Evolutionary conservation across 1,284 basidiomycete genomes (phyloP).

Genomic region (Pseudozyma thailandica): DNA sequence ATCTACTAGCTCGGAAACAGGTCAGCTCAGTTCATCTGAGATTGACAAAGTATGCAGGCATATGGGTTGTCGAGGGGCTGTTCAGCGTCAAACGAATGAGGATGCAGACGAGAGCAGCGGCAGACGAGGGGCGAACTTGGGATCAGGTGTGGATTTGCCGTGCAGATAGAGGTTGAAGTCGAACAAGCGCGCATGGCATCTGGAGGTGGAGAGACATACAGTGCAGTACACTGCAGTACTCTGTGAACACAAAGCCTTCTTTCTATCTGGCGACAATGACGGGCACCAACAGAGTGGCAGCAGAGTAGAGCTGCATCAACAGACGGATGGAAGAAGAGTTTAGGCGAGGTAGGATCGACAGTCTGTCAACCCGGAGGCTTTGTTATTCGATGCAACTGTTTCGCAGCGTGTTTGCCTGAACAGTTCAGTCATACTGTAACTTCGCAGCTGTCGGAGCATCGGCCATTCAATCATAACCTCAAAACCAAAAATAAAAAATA

Average conservation of each 20-base stretch:
- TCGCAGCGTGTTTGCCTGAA: conserved; percentile 1
- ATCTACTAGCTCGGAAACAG: conserved; percentile 1
- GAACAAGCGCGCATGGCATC: conserved; percentile 8
- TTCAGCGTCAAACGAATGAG: background rate
- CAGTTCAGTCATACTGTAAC: background rate
- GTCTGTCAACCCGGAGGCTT: conserved; percentile 37
- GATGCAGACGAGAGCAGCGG: background rate
- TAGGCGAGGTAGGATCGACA: conserved; percentile 41
- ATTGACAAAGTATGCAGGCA: background rate
- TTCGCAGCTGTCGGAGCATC: conserved; percentile 16
- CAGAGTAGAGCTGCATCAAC: conserved; percentile 8
- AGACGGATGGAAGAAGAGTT: background rate
- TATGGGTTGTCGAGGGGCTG: background rate
- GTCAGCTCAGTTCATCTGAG: conserved; percentile 1
- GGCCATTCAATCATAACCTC: conserved; percentile 1
- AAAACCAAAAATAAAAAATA: background rate
- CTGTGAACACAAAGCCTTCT: background rate
- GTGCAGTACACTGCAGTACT: background rate
- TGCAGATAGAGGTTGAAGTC: conserved; percentile 39
- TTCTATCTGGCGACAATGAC: conserved; percentile 2
- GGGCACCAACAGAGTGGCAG: background rate
- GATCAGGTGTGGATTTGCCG: conserved; percentile 19
- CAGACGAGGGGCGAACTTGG: conserved; percentile 13
- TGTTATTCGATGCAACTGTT: conserved; percentile 2
- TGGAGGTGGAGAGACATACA: background rate